Evolutionary conservation across 1,139 yeast genomes (phyloP).

Genomic region (Yamadazyma dendronema): DNA sequence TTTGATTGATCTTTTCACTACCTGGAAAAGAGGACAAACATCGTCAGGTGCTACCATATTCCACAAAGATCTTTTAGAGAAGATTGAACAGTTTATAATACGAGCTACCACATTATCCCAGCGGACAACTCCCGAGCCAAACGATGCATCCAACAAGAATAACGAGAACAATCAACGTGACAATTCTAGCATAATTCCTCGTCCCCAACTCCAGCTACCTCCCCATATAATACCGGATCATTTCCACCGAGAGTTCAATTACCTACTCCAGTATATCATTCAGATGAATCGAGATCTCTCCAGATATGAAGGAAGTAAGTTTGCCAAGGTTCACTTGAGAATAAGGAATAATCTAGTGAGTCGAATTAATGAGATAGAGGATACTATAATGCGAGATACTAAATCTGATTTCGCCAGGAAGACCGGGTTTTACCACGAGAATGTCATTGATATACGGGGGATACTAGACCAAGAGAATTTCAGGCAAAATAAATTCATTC

Average conservation of each 20-base stretch:
- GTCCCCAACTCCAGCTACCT: slow-evolving; percentile 11
- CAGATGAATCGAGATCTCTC: slow-evolving; percentile 19
- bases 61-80: slow-evolving; percentile 26
- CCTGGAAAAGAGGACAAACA: slow-evolving; percentile 38
- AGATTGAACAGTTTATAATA: slow-evolving; percentile 40
- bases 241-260: slow-evolving; percentile 32
- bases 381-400: slow-evolving; percentile 23
- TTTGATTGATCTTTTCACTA: slow-evolving; percentile 38
- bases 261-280: slow-evolving; percentile 30
- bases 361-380: slow-evolving; percentile 33
- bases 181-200: not conserved
- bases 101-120: slow-evolving; percentile 30
- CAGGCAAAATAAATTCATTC: slow-evolving; percentile 12
- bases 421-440: slow-evolving; percentile 26
- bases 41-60: slow-evolving; percentile 38
- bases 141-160: not conserved
- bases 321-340: slow-evolving; percentile 14
- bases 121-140: not conserved
- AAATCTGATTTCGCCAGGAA: slow-evolving; percentile 24
- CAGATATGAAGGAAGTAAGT: slow-evolving; percentile 15
- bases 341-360: slow-evolving; percentile 31
- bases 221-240: slow-evolving; percentile 25
- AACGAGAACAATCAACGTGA: not conserved
- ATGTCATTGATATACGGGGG: slow-evolving; percentile 26
- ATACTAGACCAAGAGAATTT: slow-evolving; percentile 29